Percentiles rank a stretch among this genome's conserved stretches.
Evolutionary conservation across 805 yeast genomes (phyloP).

Genomic region (Ogataea methylovora): DNA sequence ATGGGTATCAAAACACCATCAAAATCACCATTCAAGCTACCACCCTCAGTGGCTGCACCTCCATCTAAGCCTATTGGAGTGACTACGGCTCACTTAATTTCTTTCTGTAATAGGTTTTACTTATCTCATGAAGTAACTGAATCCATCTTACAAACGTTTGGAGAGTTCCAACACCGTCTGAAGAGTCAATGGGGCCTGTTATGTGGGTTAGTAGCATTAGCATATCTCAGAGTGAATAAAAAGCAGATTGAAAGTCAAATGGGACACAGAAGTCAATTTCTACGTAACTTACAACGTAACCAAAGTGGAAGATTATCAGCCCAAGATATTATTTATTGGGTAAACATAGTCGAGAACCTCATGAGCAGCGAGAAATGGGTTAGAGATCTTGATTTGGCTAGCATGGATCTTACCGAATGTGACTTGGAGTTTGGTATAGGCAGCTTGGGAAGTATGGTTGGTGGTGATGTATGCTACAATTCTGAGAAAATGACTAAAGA

Average conservation of each 20-base stretch:
- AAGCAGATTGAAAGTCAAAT: conserved; percentile 35
- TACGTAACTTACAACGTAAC: conserved; percentile 41
- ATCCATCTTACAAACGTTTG: conserved; percentile 42
- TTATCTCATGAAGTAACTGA: conserved; percentile 47
- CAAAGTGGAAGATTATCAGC: conserved; percentile 48
- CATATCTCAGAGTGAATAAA: conserved; percentile 47
- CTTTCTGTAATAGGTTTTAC: conserved; percentile 57
- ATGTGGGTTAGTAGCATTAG: conserved; percentile 58
- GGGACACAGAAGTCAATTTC: conserved; percentile 40
- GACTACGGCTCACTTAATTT: conserved; percentile 32
- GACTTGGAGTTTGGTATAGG: conserved; percentile 19
- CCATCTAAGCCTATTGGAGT: conserved; percentile 9
- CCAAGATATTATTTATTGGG: conserved; percentile 45
- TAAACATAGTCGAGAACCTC: conserved; percentile 44
- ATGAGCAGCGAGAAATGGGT: conserved; percentile 58
- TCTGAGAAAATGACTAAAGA: conserved; percentile 24
- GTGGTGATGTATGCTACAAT: neutral
- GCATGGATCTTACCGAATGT: conserved; percentile 6
- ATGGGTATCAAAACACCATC: neutral
- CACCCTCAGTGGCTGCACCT: conserved; percentile 6
- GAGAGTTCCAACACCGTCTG: conserved; percentile 42
- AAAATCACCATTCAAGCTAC: neutral
- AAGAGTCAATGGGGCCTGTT: conserved; percentile 63
- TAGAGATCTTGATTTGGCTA: conserved; percentile 30
- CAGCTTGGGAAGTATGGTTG: conserved; percentile 4